phyloP scores from a whole-genome alignment of 495 filamentous ascomycete species.

The Podospora pseudoanserina region DNA sequence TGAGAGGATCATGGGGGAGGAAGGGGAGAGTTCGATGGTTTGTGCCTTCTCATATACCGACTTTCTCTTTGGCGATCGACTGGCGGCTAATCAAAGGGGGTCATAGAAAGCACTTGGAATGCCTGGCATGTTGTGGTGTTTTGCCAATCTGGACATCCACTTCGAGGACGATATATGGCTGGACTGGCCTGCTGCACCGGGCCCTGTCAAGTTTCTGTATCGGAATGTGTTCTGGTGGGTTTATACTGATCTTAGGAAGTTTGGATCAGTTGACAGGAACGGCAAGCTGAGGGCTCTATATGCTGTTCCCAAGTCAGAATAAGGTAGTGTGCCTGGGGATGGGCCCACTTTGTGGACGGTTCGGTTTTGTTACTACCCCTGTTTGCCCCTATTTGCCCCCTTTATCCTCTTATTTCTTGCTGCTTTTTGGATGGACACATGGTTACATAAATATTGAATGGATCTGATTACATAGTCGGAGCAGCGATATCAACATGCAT shows the following conservation, averaged over 20 bases:
- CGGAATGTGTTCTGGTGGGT: slow-evolving; percentile 27
- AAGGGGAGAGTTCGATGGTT: slow-evolving; percentile 31
- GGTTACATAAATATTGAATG: no score
- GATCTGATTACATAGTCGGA: no score
- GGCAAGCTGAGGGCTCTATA: slow-evolving; percentile 31
- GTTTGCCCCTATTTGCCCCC: background rate
- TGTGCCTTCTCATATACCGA: background rate
- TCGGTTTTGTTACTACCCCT: background rate
- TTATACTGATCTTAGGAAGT: slow-evolving; percentile 31
- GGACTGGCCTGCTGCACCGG: slow-evolving; percentile 34
- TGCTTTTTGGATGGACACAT: no score
- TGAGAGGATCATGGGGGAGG: slow-evolving; percentile 11
- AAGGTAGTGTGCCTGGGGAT: background rate
- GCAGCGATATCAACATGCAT: no score
- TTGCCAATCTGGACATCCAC: slow-evolving; percentile 44
- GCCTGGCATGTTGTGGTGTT: slow-evolving; percentile 21
- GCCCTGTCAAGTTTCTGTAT: slow-evolving; percentile 23
- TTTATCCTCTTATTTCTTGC: no score
- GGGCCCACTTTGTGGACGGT: background rate
- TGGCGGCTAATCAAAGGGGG: background rate
- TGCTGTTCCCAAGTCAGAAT: slow-evolving; percentile 10
- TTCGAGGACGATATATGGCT: slow-evolving; percentile 37
- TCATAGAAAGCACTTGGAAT: slow-evolving; percentile 22
- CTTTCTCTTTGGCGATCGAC: background rate
- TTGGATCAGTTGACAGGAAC: slow-evolving; percentile 30